Conservation (phyloP, 2,329 filamentous ascomycete genomes). For the Penicillium brasilianum region DNA sequence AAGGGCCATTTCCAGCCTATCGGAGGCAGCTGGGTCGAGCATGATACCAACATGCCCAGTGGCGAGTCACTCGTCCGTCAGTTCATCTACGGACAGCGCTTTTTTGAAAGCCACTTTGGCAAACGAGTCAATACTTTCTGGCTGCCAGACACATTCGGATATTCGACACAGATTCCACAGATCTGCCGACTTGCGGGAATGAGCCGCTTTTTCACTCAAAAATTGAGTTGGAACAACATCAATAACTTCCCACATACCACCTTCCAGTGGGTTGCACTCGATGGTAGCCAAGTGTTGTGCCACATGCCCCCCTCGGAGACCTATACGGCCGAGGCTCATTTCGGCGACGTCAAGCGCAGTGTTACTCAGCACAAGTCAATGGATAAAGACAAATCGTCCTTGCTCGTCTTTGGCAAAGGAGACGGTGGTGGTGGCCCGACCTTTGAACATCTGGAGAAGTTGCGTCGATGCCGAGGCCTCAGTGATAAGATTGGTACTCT, state of each 20-base stretch:
- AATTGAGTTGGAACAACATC: slow-evolving; percentile 99
- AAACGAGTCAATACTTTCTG: slow-evolving; percentile 90
- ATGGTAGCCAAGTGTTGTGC: slow-evolving; percentile 94
- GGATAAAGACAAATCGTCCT: slow-evolving; percentile 86
- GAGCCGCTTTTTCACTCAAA: slow-evolving; percentile 96
- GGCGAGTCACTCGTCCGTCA: slow-evolving; percentile 93
- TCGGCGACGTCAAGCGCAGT: slow-evolving; percentile 90
- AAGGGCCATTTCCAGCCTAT: slow-evolving; percentile 92
- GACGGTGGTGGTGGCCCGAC: slow-evolving; percentile 96
- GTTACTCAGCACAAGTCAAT: slow-evolving; percentile 93
- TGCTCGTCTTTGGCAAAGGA: slow-evolving; percentile 94
- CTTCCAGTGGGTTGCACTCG: slow-evolving; percentile 96
- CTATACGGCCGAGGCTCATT: slow-evolving; percentile 92
- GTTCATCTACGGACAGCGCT: slow-evolving; percentile 93
- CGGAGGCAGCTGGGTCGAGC: slow-evolving; percentile 97
- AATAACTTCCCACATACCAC: slow-evolving; percentile 98
- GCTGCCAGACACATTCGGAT: slow-evolving; percentile 97
- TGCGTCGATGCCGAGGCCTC: slow-evolving; percentile 87
- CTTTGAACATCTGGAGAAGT: slow-evolving; percentile 91
- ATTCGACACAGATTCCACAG: slow-evolving; percentile 92
- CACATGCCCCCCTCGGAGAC: slow-evolving; percentile 97
- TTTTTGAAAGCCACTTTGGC: slow-evolving; percentile 92
- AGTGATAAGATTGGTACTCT: slow-evolving; percentile 83
- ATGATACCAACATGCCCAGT: slow-evolving; percentile 96
- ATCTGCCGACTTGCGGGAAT: slow-evolving; percentile 93